Evolutionary conservation across 1,284 basidiomycete genomes (phyloP).

Genomic region (Naganishia albida): DNA sequence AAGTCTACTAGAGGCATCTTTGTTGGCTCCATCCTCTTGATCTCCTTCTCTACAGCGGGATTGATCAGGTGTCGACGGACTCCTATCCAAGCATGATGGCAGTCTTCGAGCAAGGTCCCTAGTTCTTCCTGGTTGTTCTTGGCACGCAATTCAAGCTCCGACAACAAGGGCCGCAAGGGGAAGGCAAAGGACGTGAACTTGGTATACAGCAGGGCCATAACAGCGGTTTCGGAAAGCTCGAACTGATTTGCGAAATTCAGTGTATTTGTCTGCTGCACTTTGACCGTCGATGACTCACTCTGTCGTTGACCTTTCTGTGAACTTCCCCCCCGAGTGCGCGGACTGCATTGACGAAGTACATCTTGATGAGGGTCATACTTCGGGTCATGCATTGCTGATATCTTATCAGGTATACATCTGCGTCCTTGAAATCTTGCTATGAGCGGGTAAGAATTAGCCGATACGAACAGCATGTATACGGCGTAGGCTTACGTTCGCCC

Average conservation of each 20-base stretch:
- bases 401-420: slow-evolving; percentile 84
- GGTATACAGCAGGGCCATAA: slow-evolving; percentile 81
- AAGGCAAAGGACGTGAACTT: slow-evolving; percentile 74
- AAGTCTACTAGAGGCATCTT: slow-evolving; percentile 80
- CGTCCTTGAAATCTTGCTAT: slow-evolving; percentile 83
- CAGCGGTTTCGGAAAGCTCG: slow-evolving; percentile 74
- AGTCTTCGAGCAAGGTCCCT: slow-evolving; percentile 73
- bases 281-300: slow-evolving; percentile 45
- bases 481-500: slow-evolving; percentile 67
- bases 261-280: background rate
- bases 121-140: slow-evolving; percentile 68
- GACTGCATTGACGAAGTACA: slow-evolving; percentile 84
- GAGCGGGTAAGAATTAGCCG: background rate
- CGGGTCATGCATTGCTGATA: slow-evolving; percentile 95
- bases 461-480: background rate
- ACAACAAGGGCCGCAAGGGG: slow-evolving; percentile 72
- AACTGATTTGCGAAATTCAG: slow-evolving; percentile 57
- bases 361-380: slow-evolving; percentile 92
- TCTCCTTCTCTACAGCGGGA: slow-evolving; percentile 71
- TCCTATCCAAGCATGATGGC: slow-evolving; percentile 76
- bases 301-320: slow-evolving; percentile 69
- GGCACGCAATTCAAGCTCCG: slow-evolving; percentile 78
- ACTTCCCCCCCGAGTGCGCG: slow-evolving; percentile 73
- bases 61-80: slow-evolving; percentile 71
- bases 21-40: slow-evolving; percentile 73